Conservation (phyloP, 2,329 filamentous ascomycete species). For the Epichloe hybrida region DNA sequence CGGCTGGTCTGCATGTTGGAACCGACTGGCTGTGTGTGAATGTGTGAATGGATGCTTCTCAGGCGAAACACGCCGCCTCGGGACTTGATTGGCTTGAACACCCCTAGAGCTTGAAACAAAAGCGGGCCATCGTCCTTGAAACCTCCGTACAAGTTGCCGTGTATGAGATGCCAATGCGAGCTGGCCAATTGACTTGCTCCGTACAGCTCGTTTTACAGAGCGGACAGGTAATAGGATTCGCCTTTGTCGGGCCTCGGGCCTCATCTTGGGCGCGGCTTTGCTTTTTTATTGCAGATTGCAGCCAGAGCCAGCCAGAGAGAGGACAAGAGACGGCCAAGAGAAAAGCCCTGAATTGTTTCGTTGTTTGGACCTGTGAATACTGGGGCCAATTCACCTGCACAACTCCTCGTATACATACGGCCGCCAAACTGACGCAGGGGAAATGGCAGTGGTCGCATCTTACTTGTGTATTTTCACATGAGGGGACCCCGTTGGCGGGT, state of each 20-base stretch:
- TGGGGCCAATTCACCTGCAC: neutral
- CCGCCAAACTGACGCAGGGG: neutral
- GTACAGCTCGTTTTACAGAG: too few relatives aligned
- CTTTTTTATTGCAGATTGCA: too few relatives aligned
- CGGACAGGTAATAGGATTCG: too few relatives aligned
- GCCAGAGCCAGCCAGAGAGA: too few relatives aligned
- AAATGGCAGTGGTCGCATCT: neutral
- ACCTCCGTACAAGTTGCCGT: neutral
- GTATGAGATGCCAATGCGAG: neutral
- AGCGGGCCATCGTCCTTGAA: neutral
- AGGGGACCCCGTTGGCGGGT: too few relatives aligned
- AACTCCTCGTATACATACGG: neutral
- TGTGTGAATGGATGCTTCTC: neutral
- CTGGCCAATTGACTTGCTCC: neutral
- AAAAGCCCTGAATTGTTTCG: too few relatives aligned
- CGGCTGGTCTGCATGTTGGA: too few relatives aligned
- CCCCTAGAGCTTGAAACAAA: neutral
- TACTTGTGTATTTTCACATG: neutral
- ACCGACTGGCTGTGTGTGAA: neutral
- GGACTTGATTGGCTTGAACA: neutral
- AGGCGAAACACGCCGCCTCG: neutral
- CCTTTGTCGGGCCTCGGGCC: too few relatives aligned
- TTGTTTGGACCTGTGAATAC: too few relatives aligned
- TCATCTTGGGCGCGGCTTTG: too few relatives aligned
- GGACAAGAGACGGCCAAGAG: too few relatives aligned